Evolutionary conservation across 2,329 filamentous ascomycete genomes (phyloP).

Genomic region (Aspergillus intermedius): DNA sequence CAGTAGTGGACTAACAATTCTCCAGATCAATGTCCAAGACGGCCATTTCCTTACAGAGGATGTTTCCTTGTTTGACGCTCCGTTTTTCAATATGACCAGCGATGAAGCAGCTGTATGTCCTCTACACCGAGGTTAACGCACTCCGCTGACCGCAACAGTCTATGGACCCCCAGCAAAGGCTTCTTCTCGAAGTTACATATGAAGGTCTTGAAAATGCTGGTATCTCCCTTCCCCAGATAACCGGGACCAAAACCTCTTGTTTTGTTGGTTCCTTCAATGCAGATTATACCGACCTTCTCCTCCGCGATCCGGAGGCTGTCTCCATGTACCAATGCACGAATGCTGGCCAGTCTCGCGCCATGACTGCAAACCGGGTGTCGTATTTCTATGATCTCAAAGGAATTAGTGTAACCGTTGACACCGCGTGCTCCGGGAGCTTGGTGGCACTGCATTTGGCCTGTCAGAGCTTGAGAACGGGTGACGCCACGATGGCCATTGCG

Average conservation of each 20-base stretch:
- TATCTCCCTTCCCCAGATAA: constrained; percentile 17
- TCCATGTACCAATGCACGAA: constrained; percentile 23
- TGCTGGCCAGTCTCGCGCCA: constrained; percentile 19
- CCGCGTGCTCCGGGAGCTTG: constrained; percentile 28
- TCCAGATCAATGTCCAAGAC: constrained; percentile 20
- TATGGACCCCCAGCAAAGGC: constrained; percentile 26
- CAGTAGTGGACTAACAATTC: background rate
- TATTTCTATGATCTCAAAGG: constrained; percentile 31
- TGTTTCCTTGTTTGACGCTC: constrained; percentile 24
- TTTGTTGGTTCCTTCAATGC: constrained; percentile 22
- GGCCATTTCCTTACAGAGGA: constrained; percentile 23
- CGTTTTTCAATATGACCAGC: constrained; percentile 29
- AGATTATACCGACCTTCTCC: constrained; percentile 26
- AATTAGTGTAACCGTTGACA: constrained; percentile 27
- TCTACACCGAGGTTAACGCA: background rate
- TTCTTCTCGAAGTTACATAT: constrained; percentile 25
- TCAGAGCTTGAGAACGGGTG: constrained; percentile 18
- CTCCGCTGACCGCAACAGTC: constrained; percentile 7
- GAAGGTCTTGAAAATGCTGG: constrained; percentile 27
- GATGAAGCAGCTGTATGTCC: constrained; percentile 22
- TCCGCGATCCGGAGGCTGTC: constrained; percentile 22
- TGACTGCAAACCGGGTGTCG: constrained; percentile 23
- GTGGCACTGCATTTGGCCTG: constrained; percentile 29
- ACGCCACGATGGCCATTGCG: constrained; percentile 18
- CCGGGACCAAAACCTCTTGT: constrained; percentile 22